Percentiles rank a stretch among this genome's conserved stretches.
These are phyloP conservation scores for Aspergillus kassunensis DNA, from an alignment of 495 filamentous ascomycete genomes.

Conservation along the genomic window DNA sequence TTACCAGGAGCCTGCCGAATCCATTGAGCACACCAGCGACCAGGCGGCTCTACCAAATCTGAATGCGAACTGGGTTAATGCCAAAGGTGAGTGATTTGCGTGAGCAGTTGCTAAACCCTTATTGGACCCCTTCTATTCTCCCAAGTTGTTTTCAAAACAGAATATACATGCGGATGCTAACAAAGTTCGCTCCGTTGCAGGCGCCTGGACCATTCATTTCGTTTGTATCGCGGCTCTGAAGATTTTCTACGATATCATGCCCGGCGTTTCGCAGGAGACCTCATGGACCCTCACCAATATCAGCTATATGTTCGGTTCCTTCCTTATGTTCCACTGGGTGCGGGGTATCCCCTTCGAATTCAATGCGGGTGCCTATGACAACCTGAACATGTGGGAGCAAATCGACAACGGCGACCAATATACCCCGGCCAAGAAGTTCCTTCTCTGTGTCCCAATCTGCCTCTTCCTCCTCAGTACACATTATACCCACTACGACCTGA, in stretches of 20 bases:
- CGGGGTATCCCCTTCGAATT: slow-evolving; percentile 98
- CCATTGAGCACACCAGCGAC: slow-evolving; percentile 91
- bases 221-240: slow-evolving; percentile 86
- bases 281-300: slow-evolving; percentile 99
- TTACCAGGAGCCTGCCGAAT: slow-evolving; percentile 91
- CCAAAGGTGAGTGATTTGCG: slow-evolving; percentile 69
- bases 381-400: slow-evolving; percentile 99
- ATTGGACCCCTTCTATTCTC: too few relatives aligned
- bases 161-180: background rate
- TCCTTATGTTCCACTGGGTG: slow-evolving; percentile 99
- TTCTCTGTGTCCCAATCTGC: slow-evolving; percentile 88
- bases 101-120: too few relatives aligned
- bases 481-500: slow-evolving; percentile 95
- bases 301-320: slow-evolving; percentile 97
- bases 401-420: slow-evolving; percentile 99
- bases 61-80: slow-evolving; percentile 98
- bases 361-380: slow-evolving; percentile 98
- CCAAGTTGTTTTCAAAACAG: too few relatives aligned
- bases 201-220: slow-evolving; percentile 95
- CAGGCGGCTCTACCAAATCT: slow-evolving; percentile 91
- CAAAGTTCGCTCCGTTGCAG: slow-evolving; percentile 26
- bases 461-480: slow-evolving; percentile 96
- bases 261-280: slow-evolving; percentile 90
- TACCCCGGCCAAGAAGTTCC: slow-evolving; percentile 96
- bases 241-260: slow-evolving; percentile 93